Evolutionary conservation across 371 early-diverging fungal genomes (phyloP).

Genomic region (Blakeslea trispora): DNA sequence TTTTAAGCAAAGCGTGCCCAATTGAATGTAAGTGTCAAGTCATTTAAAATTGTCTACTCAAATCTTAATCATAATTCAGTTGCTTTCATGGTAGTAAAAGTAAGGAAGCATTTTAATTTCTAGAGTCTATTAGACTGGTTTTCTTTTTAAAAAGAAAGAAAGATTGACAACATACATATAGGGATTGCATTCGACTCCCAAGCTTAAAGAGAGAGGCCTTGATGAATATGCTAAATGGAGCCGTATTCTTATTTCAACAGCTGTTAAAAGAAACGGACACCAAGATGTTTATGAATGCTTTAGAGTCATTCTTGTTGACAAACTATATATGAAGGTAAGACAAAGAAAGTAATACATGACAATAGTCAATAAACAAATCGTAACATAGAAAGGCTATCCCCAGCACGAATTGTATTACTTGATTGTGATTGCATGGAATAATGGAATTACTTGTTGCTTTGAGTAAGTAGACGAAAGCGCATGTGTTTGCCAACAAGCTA

Average conservation of each 20-base stretch:
- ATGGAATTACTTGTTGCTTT: slow-evolving; percentile 17
- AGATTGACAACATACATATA: neutral
- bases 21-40: slow-evolving; percentile 12
- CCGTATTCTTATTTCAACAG: slow-evolving; percentile 12
- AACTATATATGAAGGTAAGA: slow-evolving; percentile 12
- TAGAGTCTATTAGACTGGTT: no score
- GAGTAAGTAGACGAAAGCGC: slow-evolving; percentile 6
- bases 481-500: neutral
- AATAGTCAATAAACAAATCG: no score
- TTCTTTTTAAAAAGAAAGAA: no score
- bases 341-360: neutral
- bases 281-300: slow-evolving; percentile 11
- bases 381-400: slow-evolving; percentile 14
- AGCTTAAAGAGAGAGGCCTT: slow-evolving; percentile 2
- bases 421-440: slow-evolving; percentile 26
- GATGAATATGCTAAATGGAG: slow-evolving; percentile 24
- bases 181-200: slow-evolving; percentile 11
- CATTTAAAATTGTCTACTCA: neutral
- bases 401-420: slow-evolving; percentile 26
- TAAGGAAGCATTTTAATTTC: no score
- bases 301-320: slow-evolving; percentile 1
- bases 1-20: neutral
- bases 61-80: slow-evolving; percentile 5
- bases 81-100: slow-evolving; percentile 12
- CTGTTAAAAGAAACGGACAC: neutral